phyloP scores from a whole-genome alignment of 192 early-diverging fungal genomes.

The Diversispora eburnea region DNA sequence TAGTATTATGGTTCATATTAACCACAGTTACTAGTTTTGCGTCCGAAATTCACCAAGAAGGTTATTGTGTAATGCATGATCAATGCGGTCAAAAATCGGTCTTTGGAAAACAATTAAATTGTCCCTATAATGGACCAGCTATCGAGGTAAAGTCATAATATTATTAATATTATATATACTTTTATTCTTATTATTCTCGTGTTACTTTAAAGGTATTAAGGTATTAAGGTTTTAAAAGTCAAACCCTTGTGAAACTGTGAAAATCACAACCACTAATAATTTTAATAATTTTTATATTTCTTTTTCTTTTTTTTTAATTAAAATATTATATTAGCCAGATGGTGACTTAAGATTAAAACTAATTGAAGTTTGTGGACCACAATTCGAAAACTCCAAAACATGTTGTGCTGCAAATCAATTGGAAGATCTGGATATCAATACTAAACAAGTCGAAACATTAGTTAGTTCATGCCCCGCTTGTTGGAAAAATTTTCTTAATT shows the following conservation, averaged over 20 bases:
- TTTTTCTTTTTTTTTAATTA: neutral
- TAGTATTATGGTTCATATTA: neutral
- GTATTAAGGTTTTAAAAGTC: too few species aligned
- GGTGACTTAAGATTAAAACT: conserved; percentile 41
- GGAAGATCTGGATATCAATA: conserved; percentile 42
- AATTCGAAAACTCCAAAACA: conserved; percentile 43
- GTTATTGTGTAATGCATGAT: conserved; percentile 59
- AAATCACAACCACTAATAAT: neutral
- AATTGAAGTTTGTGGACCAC: conserved; percentile 49
- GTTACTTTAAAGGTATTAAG: neutral
- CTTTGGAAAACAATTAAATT: conserved; percentile 48
- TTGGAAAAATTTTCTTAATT: conserved; percentile 61
- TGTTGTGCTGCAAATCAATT: conserved; percentile 60
- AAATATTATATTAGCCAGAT: conserved; percentile 34
- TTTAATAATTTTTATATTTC: neutral
- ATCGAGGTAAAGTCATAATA: conserved; percentile 30
- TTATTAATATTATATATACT: neutral
- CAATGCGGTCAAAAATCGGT: conserved; percentile 48
- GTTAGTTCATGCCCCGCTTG: conserved; percentile 62
- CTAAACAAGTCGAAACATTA: conserved; percentile 51
- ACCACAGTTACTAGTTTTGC: conserved; percentile 18
- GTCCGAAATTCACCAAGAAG: conserved; percentile 43
- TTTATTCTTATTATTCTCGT: conserved; percentile 1
- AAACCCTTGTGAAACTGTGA: too few species aligned
- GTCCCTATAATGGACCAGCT: conserved; percentile 50